These are phyloP conservation scores for Pestalotiopsis sp. DNA, from an alignment of 2,329 filamentous ascomycete genomes.

Conservation along the genomic window DNA sequence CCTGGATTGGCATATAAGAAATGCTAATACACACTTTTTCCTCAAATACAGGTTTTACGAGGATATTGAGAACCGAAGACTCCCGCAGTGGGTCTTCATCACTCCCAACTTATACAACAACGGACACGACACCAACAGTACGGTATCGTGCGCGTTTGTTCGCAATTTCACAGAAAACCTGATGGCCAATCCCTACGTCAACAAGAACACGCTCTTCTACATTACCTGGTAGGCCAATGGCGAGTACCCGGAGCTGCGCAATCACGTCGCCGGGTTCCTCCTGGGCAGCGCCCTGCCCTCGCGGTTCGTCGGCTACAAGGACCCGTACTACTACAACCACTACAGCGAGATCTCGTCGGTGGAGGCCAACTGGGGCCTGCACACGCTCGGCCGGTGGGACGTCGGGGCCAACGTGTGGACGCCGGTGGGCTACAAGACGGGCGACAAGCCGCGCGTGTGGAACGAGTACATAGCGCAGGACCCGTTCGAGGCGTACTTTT, in stretches of 20 bases:
- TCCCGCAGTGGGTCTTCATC: slow-evolving; percentile 76
- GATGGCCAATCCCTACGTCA: slow-evolving; percentile 69
- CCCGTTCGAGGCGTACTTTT: slow-evolving; percentile 45
- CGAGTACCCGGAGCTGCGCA: slow-evolving; percentile 62
- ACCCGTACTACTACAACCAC: slow-evolving; percentile 72
- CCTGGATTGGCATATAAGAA: no score
- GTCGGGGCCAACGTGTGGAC: slow-evolving; percentile 74
- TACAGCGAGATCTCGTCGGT: slow-evolving; percentile 70
- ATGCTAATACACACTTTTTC: no score
- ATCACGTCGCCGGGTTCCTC: slow-evolving; percentile 71
- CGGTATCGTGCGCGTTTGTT: slow-evolving; percentile 69
- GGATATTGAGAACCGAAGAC: slow-evolving; percentile 62
- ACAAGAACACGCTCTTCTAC: slow-evolving; percentile 73
- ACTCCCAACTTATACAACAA: slow-evolving; percentile 77
- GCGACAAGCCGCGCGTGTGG: slow-evolving; percentile 51
- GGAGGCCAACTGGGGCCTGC: slow-evolving; percentile 69
- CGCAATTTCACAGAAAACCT: slow-evolving; percentile 71
- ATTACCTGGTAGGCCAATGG: slow-evolving; percentile 81
- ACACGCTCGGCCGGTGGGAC: slow-evolving; percentile 71
- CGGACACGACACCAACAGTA: slow-evolving; percentile 74
- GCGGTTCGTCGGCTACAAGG: slow-evolving; percentile 65
- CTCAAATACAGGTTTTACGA: slow-evolving; percentile 54
- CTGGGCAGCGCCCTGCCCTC: slow-evolving; percentile 72
- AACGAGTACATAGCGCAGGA: slow-evolving; percentile 25
- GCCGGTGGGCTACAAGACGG: slow-evolving; percentile 47